phyloP scores from a whole-genome alignment of 805 yeast genomes.

The Tetrapisispora iriomotensis region DNA sequence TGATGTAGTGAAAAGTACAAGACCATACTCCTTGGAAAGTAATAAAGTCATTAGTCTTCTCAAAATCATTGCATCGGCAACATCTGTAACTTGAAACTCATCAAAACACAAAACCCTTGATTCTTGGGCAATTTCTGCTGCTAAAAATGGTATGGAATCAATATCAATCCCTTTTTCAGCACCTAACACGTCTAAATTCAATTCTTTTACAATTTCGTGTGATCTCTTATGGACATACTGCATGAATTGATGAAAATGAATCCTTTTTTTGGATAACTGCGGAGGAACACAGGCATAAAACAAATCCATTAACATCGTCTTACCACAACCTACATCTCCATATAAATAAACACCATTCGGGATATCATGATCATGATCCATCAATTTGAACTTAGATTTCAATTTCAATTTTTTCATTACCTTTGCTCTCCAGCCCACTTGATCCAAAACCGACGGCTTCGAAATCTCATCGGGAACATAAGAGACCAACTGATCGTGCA shows the following conservation, averaged over 20 bases:
- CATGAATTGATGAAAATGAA: constrained; percentile 97
- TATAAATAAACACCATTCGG: constrained; percentile 85
- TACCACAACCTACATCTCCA: constrained; percentile 98
- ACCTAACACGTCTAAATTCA: constrained; percentile 34
- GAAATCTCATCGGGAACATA: constrained; percentile 57
- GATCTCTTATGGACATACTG: constrained; percentile 82
- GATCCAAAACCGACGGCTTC: constrained; percentile 41
- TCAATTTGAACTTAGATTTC: constrained; percentile 6
- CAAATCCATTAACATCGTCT: constrained; percentile 95
- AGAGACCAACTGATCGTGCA: constrained; percentile 43
- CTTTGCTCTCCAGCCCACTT: constrained; percentile 36
- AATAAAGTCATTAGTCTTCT: constrained; percentile 61
- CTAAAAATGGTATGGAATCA: constrained; percentile 76
- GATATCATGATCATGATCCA: constrained; percentile 22
- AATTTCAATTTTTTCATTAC: constrained; percentile 4
- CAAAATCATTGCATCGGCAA: constrained; percentile 95
- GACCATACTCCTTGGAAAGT: constrained; percentile 69
- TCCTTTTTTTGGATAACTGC: constrained; percentile 65
- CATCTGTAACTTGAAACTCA: constrained; percentile 96
- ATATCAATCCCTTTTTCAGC: constrained; percentile 39
- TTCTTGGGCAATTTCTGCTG: constrained; percentile 68
- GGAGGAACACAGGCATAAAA: constrained; percentile 77
- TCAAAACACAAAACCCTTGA: constrained; percentile 85
- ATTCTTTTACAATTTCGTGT: constrained; percentile 58
- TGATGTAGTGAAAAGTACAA: constrained; percentile 84